A percentile compares a stretch with the other conserved stretches of the same genome.
These are phyloP conservation scores for Colletotrichum endophyticum DNA, from an alignment of 2,329 filamentous ascomycete genomes.

Conservation along the genomic window DNA sequence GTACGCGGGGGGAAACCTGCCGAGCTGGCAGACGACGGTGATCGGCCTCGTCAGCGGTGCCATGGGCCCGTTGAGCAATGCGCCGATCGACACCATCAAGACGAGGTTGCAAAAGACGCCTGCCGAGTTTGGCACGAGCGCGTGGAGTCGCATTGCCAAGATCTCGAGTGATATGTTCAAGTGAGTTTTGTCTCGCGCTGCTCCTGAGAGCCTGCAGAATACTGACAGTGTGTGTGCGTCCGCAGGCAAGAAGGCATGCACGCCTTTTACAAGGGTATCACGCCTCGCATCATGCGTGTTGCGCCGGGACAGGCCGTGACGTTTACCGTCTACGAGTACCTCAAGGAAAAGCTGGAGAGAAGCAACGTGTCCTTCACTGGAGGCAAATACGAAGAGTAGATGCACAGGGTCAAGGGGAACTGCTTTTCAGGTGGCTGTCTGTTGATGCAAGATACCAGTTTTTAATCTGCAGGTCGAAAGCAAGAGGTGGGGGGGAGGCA, in stretches of 20 bases:
- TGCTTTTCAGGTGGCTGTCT: not conserved
- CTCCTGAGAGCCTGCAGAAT: not conserved
- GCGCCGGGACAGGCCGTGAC: conserved; percentile 89
- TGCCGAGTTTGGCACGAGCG: conserved; percentile 80
- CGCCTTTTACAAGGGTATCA: conserved; percentile 99
- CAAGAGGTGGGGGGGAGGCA: not conserved
- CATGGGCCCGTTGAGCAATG: conserved; percentile 95
- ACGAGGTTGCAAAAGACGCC: conserved; percentile 92
- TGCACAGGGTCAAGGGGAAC: not conserved
- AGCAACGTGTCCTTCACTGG: conserved; percentile 65
- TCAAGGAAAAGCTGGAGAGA: conserved; percentile 75
- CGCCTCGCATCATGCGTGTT: conserved; percentile 94
- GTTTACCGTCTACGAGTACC: conserved; percentile 78
- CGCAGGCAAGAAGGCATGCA: conserved; percentile 85
- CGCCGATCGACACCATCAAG: conserved; percentile 99
- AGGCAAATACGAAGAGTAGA: conserved; percentile 72
- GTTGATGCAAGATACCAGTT: not conserved
- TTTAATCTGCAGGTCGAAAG: not conserved
- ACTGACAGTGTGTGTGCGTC: not conserved
- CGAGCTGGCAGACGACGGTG: conserved; percentile 86
- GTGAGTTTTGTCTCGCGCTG: conserved; percentile 43
- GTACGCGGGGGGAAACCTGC: conserved; percentile 69
- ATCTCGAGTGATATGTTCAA: conserved; percentile 89
- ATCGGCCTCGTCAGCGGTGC: conserved; percentile 92
- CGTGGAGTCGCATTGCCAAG: conserved; percentile 75